Percentiles rank a stretch among this genome's conserved stretches.
phyloP scores from a whole-genome alignment of 1,284 basidiomycete species.

The Ceratobasidium theobromae region DNA sequence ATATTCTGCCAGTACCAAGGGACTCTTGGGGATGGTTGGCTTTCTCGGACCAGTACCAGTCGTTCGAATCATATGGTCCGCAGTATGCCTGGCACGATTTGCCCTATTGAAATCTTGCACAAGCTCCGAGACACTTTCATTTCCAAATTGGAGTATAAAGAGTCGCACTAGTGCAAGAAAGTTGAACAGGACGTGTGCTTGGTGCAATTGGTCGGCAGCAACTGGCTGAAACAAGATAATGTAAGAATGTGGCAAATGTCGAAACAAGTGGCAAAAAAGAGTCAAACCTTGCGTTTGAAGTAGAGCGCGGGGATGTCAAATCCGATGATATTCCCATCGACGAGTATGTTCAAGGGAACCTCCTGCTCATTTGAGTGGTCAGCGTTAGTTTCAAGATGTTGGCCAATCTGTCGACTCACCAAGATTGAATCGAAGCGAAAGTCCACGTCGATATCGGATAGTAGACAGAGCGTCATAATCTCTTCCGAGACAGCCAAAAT shows the following conservation, averaged over 20 bases:
- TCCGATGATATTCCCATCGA: conserved; percentile 15
- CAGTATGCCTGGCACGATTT: not conserved
- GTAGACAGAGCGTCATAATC: not conserved
- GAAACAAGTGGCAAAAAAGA: not conserved
- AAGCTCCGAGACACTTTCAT: not conserved
- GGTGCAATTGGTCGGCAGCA: not conserved
- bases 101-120: conserved; percentile 16
- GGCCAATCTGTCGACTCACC: not conserved
- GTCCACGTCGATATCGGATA: not conserved
- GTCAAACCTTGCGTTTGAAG: conserved; percentile 10
- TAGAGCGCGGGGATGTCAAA: conserved; percentile 1
- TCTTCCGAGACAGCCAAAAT: conserved; percentile 3
- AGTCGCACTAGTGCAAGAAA: conserved; percentile 11
- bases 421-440: conserved; percentile 18
- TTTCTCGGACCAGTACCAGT: not conserved
- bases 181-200: conserved; percentile 18
- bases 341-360: conserved; percentile 2
- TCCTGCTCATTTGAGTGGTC: not conserved
- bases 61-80: not conserved
- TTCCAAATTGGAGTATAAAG: not conserved
- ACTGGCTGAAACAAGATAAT: not conserved
- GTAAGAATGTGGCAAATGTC: not conserved
- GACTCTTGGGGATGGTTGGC: no score
- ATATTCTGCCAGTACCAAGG: no score
- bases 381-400: not conserved